Percentiles rank a stretch among this genome's conserved stretches.
Conservation (phyloP, 2,329 filamentous ascomycete genomes). For the Exophiala alcalophila region DNA sequence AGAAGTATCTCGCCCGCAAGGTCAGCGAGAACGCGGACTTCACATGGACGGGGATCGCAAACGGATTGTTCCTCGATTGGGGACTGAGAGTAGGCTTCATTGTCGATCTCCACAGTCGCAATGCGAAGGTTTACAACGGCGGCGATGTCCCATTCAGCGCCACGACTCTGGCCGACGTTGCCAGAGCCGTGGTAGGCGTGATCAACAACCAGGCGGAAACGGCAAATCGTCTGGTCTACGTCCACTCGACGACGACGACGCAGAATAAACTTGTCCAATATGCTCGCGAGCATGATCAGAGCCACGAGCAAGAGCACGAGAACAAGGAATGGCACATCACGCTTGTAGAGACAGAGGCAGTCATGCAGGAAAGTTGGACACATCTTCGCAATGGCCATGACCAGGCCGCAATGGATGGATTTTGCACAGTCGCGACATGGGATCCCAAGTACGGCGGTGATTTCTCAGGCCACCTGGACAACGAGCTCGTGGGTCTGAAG, state of each 20-base stretch:
- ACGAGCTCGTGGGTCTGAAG: constrained; percentile 40
- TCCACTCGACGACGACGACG: constrained; percentile 46
- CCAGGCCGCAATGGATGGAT: constrained; percentile 26
- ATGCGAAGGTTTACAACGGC: constrained; percentile 48
- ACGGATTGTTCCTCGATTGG: constrained; percentile 38
- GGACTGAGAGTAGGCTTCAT: constrained; percentile 42
- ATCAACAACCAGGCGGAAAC: constrained; percentile 52
- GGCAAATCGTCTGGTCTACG: constrained; percentile 48
- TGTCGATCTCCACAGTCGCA: constrained; percentile 43
- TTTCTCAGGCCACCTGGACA: constrained; percentile 36
- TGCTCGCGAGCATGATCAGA: too few relatives aligned
- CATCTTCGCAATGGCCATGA: constrained; percentile 29
- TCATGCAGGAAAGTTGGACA: constrained; percentile 24
- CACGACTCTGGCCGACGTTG: constrained; percentile 49
- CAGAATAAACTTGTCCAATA: constrained; percentile 42
- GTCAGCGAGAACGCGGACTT: constrained; percentile 23
- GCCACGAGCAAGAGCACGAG: constrained; percentile 36
- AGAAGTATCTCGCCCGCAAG: constrained; percentile 31
- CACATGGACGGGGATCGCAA: constrained; percentile 34
- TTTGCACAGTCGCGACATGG: constrained; percentile 34
- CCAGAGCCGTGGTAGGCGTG: constrained; percentile 48
- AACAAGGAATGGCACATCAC: constrained; percentile 12
- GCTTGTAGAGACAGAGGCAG: constrained; percentile 4
- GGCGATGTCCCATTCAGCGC: constrained; percentile 50
- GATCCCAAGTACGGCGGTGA: constrained; percentile 34